Evolutionary conservation across 768 basidiomycete genomes (phyloP).

Genomic region (Pluteus cervinus): DNA sequence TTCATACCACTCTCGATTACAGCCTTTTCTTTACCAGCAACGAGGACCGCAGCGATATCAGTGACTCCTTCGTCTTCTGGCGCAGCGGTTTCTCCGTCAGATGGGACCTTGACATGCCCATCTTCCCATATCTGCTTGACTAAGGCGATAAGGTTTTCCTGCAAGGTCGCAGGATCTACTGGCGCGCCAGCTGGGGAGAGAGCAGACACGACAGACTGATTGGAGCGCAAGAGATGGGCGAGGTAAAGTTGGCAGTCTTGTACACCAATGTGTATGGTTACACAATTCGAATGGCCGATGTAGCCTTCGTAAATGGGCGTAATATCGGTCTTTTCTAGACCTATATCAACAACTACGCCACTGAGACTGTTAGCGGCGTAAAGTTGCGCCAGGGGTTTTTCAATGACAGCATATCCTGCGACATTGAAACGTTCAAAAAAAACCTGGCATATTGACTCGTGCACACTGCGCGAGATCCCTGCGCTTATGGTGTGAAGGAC

Average conservation of each 20-base stretch:
- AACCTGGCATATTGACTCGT: conserved; percentile 73
- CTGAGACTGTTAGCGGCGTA: conserved; percentile 68
- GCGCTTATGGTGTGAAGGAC: conserved; percentile 68
- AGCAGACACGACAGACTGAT: conserved; percentile 54
- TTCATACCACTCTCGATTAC: conserved; percentile 83
- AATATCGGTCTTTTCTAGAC: conserved; percentile 68
- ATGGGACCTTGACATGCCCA: conserved; percentile 66
- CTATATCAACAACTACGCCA: conserved; percentile 81
- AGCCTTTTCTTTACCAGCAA: conserved; percentile 87
- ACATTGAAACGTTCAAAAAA: conserved; percentile 94
- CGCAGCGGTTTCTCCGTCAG: conserved; percentile 61
- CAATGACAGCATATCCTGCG: conserved; percentile 73
- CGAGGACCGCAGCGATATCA: conserved; percentile 85
- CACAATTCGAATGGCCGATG: conserved; percentile 46
- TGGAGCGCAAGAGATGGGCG: conserved; percentile 63
- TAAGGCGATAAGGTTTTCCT: conserved; percentile 54
- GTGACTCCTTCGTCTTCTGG: conserved; percentile 81
- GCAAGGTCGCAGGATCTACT: conserved; percentile 38
- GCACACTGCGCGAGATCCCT: conserved; percentile 56
- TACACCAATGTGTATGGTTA: conserved; percentile 59
- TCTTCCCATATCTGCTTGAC: conserved; percentile 57
- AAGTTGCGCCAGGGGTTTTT: conserved; percentile 80
- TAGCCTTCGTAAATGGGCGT: conserved; percentile 73
- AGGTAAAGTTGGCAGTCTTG: conserved; percentile 72
- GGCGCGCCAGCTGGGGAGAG: conserved; percentile 49